Evolutionary conservation across 2,329 filamentous ascomycete species (phyloP).

Genomic region (Ascochyta viciae-villosae): DNA sequence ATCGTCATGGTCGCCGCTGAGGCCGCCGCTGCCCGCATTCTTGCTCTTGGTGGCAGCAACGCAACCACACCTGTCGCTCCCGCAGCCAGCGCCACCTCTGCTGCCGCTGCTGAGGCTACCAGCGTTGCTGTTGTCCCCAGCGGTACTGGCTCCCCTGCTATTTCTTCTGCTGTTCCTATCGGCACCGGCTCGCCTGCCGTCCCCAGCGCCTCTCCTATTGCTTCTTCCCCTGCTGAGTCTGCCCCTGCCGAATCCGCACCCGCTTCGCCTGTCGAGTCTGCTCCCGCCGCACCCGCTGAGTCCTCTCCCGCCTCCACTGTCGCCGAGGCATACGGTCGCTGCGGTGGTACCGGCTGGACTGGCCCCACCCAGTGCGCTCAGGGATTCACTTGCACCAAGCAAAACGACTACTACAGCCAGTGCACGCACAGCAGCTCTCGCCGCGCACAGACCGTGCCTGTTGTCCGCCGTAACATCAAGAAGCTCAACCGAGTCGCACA

Average conservation of each 20-base stretch:
- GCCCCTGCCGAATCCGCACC: conserved; percentile 11
- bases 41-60: conserved; percentile 47
- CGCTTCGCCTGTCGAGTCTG: conserved; percentile 6
- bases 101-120: conserved; percentile 13
- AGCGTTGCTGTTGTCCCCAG: conserved; percentile 6
- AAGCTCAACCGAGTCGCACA: conserved; percentile 13
- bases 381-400: conserved; percentile 48
- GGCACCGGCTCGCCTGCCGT: conserved; percentile 10
- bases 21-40: conserved; percentile 62
- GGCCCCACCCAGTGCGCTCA: conserved; percentile 50
- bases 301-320: conserved; percentile 6
- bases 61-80: conserved; percentile 25
- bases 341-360: conserved; percentile 52
- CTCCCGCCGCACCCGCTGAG: not conserved
- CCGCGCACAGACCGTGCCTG: not conserved
- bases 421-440: conserved; percentile 33
- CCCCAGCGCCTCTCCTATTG: conserved; percentile 17
- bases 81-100: not conserved
- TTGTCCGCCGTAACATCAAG: conserved; percentile 15
- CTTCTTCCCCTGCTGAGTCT: conserved; percentile 8
- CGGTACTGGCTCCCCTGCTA: conserved; percentile 1
- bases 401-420: conserved; percentile 55
- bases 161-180: conserved; percentile 3
- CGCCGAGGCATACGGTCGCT: conserved; percentile 48
- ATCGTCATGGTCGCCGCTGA: conserved; percentile 71